Conservation (phyloP, 106 monocot species). For the Alisma plantagoaquatica region DNA sequence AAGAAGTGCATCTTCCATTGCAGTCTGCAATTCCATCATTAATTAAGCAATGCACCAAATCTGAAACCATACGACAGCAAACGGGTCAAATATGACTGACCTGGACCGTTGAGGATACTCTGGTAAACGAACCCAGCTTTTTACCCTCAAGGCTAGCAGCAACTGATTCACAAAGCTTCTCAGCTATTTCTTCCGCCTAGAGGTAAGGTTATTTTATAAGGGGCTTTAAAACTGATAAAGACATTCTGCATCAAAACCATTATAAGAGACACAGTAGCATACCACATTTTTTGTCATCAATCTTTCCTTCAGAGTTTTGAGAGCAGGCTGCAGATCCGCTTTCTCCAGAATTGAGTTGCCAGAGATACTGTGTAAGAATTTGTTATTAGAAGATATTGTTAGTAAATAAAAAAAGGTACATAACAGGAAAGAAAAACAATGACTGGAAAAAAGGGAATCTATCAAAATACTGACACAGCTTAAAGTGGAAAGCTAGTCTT, state of each 20-base stretch:
- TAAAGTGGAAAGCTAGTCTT: too few species aligned
- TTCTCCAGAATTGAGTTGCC: slow-evolving; percentile 79
- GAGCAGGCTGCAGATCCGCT: slow-evolving; percentile 77
- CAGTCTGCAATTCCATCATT: too few species aligned
- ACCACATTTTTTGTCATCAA: slow-evolving; percentile 99
- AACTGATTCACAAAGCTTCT: slow-evolving; percentile 97
- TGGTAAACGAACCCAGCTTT: slow-evolving; percentile 92
- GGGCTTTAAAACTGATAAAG: too few species aligned
- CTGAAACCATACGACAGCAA: too few species aligned
- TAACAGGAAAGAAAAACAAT: too few species aligned
- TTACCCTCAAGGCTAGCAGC: slow-evolving; percentile 97
- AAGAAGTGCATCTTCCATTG: slow-evolving; percentile 98
- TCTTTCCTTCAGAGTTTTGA: slow-evolving; percentile 92
- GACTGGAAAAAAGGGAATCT: too few species aligned
- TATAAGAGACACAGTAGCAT: too few species aligned
- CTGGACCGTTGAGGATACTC: slow-evolving; percentile 95
- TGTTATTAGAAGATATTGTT: background rate
- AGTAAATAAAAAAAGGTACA: background rate
- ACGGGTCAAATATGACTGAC: slow-evolving; percentile 18
- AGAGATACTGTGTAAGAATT: slow-evolving; percentile 43
- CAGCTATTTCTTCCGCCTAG: slow-evolving; percentile 98
- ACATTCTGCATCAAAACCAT: too few species aligned
- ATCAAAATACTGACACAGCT: too few species aligned
- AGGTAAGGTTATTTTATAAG: too few species aligned
- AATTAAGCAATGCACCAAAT: too few species aligned